phyloP scores from a whole-genome alignment of 2,329 filamentous ascomycete genomes.

The Arthrobotrys conoides region DNA sequence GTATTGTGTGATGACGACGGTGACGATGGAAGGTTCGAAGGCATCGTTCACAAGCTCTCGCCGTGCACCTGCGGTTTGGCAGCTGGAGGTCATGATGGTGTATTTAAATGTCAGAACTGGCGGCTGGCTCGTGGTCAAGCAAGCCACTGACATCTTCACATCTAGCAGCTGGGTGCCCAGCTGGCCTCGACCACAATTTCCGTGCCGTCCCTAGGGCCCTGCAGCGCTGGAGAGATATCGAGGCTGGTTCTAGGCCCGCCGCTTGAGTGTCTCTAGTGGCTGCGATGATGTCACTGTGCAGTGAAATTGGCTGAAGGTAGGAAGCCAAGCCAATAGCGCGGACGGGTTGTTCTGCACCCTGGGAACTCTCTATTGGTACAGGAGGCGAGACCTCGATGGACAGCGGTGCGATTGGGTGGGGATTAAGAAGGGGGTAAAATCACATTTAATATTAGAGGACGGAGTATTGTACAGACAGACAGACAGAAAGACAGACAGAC shows the following conservation, averaged over 20 bases:
- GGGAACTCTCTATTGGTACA: conserved; percentile 26
- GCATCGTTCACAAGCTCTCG: conserved; percentile 5
- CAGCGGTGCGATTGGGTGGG: conserved; percentile 5
- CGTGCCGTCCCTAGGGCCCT: conserved; percentile 42
- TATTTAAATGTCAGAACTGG: conserved; percentile 33
- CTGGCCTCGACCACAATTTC: conserved; percentile 33
- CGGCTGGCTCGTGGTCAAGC: conserved; percentile 5
- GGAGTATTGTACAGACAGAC: conserved; percentile 18
- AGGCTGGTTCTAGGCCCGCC: conserved; percentile 52
- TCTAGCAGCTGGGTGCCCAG: conserved; percentile 22
- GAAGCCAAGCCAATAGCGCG: conserved; percentile 46
- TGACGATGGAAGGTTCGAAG: conserved; percentile 16
- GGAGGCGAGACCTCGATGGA: conserved; percentile 33
- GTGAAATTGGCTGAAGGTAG: conserved; percentile 26
- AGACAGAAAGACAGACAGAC: too few relatives aligned
- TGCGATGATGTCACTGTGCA: conserved; percentile 52
- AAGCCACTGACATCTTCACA: conserved; percentile 28
- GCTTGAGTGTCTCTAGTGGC: conserved; percentile 39
- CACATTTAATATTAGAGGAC: conserved; percentile 19
- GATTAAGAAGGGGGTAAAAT: conserved; percentile 8
- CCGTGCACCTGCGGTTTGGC: neutral
- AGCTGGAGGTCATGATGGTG: conserved; percentile 32
- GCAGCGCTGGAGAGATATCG: conserved; percentile 38
- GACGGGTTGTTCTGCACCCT: conserved; percentile 22
- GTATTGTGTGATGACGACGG: neutral